Base-by-base conservation (phyloP, 2,329 filamentous ascomycete species). In the Botrytis sinoallii region DNA sequence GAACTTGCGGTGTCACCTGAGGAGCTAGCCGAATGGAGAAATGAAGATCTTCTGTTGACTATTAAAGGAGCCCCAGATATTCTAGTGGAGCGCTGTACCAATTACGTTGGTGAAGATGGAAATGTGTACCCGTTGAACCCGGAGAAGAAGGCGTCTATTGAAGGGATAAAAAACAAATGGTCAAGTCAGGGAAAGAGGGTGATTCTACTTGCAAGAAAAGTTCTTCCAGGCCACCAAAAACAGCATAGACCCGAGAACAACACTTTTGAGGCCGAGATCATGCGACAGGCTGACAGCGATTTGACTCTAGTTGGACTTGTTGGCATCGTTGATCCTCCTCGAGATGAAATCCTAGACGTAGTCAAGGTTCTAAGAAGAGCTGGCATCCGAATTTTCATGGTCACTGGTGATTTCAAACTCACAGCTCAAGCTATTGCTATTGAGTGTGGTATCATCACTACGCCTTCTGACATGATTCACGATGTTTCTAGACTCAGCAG, bases 31-130 rank as follows among this genome's bases (percentile, higher is more conserved):
- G 25, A 57, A 48, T 76, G 74, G 74, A 61, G 44, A 29, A 29
- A 32, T 9, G 74, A 74, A 12, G 69, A 73, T 35, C 70, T 73
- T 32, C 82, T 91, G 0, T 81, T 94, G 57, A 92, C 90, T 25
- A 91, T 94, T 79, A 94, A 95, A 80, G 92, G 92, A 0, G 92
- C 92, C 0, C 91, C 92, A 0, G 92, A 94, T 77, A 70, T 82
- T 90, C 0, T 82, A 93, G 61, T 92, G 90, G 40, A 91, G 93
- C 80, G 90, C 60, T 92, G 91, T 78, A 85, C 85, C 2, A 84
- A 85, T 29, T 88, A 89, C 72, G 83, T 91, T n/a, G 84, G 85
- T 35, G 82, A 84, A 4, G 85, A 88, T 40, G 91, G 90, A 9
- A 84, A 85, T 5, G 82, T 86, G 0, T 81, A 84, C 65, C 79